phyloP scores from a whole-genome alignment of 129 eudicot genomes.

The Arctium minus region DNA sequence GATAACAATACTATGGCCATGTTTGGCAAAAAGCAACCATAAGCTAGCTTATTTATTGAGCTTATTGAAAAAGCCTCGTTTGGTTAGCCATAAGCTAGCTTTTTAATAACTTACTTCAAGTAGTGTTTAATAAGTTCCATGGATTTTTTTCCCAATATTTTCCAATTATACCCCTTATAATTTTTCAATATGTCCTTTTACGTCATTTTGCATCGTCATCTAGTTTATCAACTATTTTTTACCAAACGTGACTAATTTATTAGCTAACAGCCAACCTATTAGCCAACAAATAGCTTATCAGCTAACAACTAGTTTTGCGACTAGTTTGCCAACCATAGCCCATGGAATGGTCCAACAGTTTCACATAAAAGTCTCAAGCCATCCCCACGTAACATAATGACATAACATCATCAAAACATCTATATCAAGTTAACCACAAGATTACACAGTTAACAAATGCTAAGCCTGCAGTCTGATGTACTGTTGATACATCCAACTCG shows the following conservation, averaged over 20 bases:
- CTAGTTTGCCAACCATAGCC: not conserved
- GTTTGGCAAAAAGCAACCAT: not conserved
- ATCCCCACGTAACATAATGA: slow-evolving; percentile 9
- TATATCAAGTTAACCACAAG: slow-evolving; percentile 2
- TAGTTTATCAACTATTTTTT: no score
- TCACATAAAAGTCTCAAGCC: slow-evolving; percentile 10
- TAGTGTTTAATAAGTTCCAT: not conserved
- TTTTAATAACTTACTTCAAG: not conserved
- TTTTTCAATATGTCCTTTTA: not conserved
- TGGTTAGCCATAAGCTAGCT: not conserved
- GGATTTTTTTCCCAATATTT: not conserved
- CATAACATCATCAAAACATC: not conserved
- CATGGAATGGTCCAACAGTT: slow-evolving; percentile 1
- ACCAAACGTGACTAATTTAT: not conserved
- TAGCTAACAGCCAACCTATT: not conserved
- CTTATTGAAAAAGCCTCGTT: not conserved
- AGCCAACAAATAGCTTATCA: not conserved
- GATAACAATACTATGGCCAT: slow-evolving; percentile 1
- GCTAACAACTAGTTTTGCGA: no score
- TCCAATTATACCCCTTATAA: not conserved
- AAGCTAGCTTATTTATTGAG: not conserved
- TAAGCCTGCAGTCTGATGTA: not conserved
- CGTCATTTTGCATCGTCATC: not conserved
- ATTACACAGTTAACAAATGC: not conserved
- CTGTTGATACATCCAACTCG: not conserved